Base-by-base conservation (phyloP, 2,329 filamentous ascomycete genomes). In the Alternaria sp. region DNA sequence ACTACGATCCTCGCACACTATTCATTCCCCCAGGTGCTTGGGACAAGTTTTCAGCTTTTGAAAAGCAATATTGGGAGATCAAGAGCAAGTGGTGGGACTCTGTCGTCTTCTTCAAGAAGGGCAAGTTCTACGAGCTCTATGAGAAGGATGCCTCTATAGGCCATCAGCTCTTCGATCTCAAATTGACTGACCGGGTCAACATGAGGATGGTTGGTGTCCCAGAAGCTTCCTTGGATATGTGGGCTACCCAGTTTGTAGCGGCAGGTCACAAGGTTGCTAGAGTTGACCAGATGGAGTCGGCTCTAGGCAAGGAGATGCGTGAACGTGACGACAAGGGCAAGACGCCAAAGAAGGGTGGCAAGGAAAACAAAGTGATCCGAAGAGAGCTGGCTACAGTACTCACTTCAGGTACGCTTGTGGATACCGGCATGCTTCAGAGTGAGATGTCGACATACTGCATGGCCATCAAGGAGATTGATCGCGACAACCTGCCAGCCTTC, bases 201-300 rank as follows among this genome's bases (percentile, higher is more conserved):
- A 99, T 99, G 96, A 92, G 95, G 69, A 99, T 99, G 96, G 96
- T 98, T 3, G 96, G 96, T 65, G 96, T 99, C 0, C 96, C 96
- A 0, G 96, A 99, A 79, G 92, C 93, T 75, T 97, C 93, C 12
- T 84, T 99, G n/a, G 93, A 96, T 74, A 90, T 96, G 78, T 99
- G 96, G 96, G 93, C 96, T 60, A 97, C 96, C 73, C 96, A 99
- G 74, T 99, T 99, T 73, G 94, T 99, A 44, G 96, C 95, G 62
- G 98, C 98, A 79, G 96, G 96, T 32, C 97, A 90, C 87, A 99
- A 99, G 81, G 96, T 99, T 57, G 96, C 96, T 7, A 87, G 95
- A 17, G 96, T 99, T 23, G 96, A 98, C 78, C 96, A 99, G 79
- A 94, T 94, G 85, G 96, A 99, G 82, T 97, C 93, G 32, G 96